Evolutionary conservation across 1,284 basidiomycete genomes (phyloP).

Genomic region (Calocybe gambosa): DNA sequence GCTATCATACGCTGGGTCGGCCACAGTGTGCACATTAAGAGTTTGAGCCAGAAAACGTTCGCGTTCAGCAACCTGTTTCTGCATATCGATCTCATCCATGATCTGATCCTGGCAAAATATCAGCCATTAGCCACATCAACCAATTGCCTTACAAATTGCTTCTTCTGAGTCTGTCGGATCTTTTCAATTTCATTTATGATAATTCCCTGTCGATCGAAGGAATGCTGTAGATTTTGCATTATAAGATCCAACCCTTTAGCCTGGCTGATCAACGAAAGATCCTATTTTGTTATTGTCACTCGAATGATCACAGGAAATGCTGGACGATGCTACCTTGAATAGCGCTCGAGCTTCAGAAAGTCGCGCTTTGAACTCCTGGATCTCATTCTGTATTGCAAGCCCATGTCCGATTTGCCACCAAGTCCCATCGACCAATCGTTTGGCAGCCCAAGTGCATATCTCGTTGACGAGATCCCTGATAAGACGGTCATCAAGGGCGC

Average conservation of each 20-base stretch:
- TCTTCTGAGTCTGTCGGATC: constrained; percentile 6
- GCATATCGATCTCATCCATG: constrained; percentile 5
- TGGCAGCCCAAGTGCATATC: constrained; percentile 13
- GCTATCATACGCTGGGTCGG: constrained; percentile 6
- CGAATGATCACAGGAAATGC: background rate
- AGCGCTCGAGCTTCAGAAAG: constrained; percentile 9
- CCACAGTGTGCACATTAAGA: background rate
- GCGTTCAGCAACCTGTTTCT: constrained; percentile 7
- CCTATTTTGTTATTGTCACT: background rate
- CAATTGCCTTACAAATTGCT: constrained; percentile 9
- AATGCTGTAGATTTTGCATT: background rate
- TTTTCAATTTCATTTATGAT: constrained; percentile 8
- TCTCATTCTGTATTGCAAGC: constrained; percentile 10
- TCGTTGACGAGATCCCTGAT: constrained; percentile 12
- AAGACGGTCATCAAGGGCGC: background rate
- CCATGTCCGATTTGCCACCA: constrained; percentile 11
- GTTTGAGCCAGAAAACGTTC: background rate
- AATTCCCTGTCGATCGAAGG: constrained; percentile 5
- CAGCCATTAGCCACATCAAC: background rate
- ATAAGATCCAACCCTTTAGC: constrained; percentile 7
- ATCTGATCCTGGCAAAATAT: background rate
- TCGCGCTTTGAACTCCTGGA: constrained; percentile 11
- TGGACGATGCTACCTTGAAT: constrained; percentile 7
- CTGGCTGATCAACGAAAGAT: constrained; percentile 10
- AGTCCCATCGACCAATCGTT: constrained; percentile 12